Conservation (phyloP, 495 filamentous ascomycete genomes). For the Entonaema liquescens region DNA sequence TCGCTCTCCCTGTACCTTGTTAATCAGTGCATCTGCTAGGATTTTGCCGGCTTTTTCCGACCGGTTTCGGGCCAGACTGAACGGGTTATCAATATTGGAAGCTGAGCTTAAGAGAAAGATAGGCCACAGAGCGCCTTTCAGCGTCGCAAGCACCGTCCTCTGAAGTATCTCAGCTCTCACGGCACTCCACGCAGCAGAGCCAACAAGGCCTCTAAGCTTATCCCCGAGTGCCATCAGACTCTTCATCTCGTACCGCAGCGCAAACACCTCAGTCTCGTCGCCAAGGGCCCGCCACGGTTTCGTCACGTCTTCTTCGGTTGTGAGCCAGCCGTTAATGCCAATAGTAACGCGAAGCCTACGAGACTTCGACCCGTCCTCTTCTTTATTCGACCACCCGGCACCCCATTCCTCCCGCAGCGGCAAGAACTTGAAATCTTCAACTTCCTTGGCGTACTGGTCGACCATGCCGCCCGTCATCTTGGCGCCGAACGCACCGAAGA, state of each 20-base stretch:
- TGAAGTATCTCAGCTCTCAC: conserved; percentile 77
- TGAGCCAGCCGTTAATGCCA: conserved; percentile 86
- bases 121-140: conserved; percentile 81
- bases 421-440: conserved; percentile 87
- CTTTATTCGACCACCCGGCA: conserved; percentile 42
- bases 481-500: conserved; percentile 90
- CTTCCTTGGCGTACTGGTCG: conserved; percentile 83
- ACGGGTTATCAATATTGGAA: conserved; percentile 82
- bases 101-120: conserved; percentile 72
- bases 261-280: conserved; percentile 76
- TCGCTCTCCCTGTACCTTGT: conserved; percentile 83
- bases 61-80: conserved; percentile 76
- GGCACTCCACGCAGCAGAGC: conserved; percentile 73
- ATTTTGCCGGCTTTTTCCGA: conserved; percentile 85
- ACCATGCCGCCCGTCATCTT: conserved; percentile 87
- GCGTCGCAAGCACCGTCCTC: conserved; percentile 75
- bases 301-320: conserved; percentile 70
- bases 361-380: conserved; percentile 32
- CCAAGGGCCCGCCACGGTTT: conserved; percentile 80
- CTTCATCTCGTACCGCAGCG: conserved; percentile 80
- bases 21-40: conserved; percentile 84
- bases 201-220: conserved; percentile 70
- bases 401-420: conserved; percentile 66
- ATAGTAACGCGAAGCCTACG: conserved; percentile 80
- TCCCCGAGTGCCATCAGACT: conserved; percentile 78